phyloP scores from a whole-genome alignment of 257 asterid species.

The Nicotiana noctiflora region DNA sequence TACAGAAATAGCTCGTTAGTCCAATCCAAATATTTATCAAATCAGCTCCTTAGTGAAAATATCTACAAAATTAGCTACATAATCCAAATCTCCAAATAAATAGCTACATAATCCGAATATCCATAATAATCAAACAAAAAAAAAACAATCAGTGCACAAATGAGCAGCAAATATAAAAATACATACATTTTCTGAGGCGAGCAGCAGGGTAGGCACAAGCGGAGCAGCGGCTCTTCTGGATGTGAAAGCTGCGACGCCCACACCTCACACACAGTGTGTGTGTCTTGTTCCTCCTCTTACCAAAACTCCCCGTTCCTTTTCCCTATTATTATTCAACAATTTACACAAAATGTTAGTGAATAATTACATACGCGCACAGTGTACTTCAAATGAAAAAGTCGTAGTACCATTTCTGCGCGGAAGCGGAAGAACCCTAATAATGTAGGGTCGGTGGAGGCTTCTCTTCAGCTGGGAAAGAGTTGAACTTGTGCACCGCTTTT shows the following conservation, averaged over 20 bases:
- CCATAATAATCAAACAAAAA: neutral
- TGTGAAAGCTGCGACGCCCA: conserved; percentile 3
- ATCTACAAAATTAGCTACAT: too few species aligned
- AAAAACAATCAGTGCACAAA: neutral
- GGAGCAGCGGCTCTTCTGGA: neutral
- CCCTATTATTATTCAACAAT: neutral
- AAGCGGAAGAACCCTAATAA: neutral
- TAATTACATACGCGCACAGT: neutral
- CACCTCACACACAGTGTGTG: conserved; percentile 7
- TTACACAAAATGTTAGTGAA: neutral
- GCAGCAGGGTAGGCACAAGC: conserved; percentile 6
- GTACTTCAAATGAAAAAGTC: neutral
- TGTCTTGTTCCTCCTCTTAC: conserved; percentile 12
- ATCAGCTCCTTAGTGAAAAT: neutral
- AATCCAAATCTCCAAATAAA: neutral
- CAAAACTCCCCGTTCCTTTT: conserved; percentile 11
- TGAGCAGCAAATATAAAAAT: neutral
- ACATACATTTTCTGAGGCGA: neutral
- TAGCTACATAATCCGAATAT: neutral
- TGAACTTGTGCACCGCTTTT: too few species aligned
- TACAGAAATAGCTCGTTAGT: too few species aligned
- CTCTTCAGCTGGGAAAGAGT: too few species aligned
- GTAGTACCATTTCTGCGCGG: neutral
- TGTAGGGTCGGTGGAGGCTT: too few species aligned
- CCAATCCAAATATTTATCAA: neutral